Evolutionary conservation across 2,329 filamentous ascomycete genomes (phyloP).

Genomic region (Fusarium pseudocircinatum): DNA sequence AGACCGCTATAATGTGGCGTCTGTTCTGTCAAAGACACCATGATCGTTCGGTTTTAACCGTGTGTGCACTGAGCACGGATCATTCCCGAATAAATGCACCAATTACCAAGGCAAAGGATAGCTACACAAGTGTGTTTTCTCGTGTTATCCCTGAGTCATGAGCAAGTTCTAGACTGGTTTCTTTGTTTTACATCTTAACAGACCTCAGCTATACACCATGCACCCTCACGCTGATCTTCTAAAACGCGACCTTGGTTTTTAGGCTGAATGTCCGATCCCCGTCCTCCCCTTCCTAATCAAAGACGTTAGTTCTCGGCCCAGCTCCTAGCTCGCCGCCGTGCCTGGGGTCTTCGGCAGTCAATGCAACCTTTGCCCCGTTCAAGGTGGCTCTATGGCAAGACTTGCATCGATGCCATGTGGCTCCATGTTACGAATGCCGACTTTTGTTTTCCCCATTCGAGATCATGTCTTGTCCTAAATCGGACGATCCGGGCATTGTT

Average conservation of each 20-base stretch:
- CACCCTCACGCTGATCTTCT: neutral
- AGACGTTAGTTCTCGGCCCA: neutral
- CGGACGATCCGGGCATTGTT: conserved; percentile 19
- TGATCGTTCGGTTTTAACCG: neutral
- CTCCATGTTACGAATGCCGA: neutral
- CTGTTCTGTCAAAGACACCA: neutral
- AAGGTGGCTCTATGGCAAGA: neutral
- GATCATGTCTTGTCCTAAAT: conserved; percentile 5
- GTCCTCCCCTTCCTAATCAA: conserved; percentile 7
- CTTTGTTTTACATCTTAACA: conserved; percentile 1
- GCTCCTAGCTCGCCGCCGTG: neutral
- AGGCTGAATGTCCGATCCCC: conserved; percentile 25
- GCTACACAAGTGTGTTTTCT: neutral
- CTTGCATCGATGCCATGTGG: conserved; percentile 17
- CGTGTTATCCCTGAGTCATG: neutral
- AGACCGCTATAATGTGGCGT: neutral
- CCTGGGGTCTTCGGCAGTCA: conserved; percentile 13
- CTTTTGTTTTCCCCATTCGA: neutral
- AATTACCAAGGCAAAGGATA: neutral
- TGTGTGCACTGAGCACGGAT: neutral
- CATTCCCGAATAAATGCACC: conserved; percentile 10
- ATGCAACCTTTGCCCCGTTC: conserved; percentile 9
- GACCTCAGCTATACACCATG: neutral
- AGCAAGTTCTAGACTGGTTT: neutral
- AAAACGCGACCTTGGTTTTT: conserved; percentile 20